phyloP scores from a whole-genome alignment of 2,329 filamentous ascomycete genomes.

The Westerdykella aurantiaca region DNA sequence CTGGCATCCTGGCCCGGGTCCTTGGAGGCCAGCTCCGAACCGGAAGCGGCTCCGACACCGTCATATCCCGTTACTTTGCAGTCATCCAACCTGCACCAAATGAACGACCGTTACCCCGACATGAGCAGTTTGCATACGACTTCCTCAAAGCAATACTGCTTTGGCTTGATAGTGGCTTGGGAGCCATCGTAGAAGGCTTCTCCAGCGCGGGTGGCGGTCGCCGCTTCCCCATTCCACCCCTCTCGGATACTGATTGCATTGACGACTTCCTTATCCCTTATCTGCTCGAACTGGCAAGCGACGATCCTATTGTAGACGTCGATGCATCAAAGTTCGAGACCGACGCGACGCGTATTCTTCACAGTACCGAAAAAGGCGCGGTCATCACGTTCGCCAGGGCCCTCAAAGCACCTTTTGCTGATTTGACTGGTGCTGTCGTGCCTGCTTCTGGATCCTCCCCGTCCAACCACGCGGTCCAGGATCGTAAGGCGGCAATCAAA shows the following conservation, averaged over 20 bases:
- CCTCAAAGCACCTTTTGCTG: conserved; percentile 48
- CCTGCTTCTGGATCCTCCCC: conserved; percentile 14
- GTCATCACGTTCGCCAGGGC: conserved; percentile 53
- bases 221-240: conserved; percentile 49
- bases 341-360: conserved; percentile 50
- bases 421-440: conserved; percentile 41
- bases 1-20: conserved; percentile 52
- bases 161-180: conserved; percentile 56
- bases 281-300: conserved; percentile 49
- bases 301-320: conserved; percentile 49
- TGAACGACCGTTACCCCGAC: conserved; percentile 28
- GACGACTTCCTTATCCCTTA: conserved; percentile 56
- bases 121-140: conserved; percentile 57
- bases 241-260: conserved; percentile 48
- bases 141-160: conserved; percentile 59
- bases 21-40: conserved; percentile 51
- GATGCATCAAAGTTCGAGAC: conserved; percentile 55
- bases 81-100: conserved; percentile 43
- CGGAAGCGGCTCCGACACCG: conserved; percentile 30
- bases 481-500: conserved; percentile 39
- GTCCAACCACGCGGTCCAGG: conserved; percentile 34
- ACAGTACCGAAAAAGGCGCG: conserved; percentile 49
- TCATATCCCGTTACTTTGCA: conserved; percentile 43
- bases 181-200: conserved; percentile 53
- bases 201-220: conserved; percentile 41